Evolutionary conservation across 495 filamentous ascomycete genomes (phyloP).

Genomic region (Aspergillus ellipticus): DNA sequence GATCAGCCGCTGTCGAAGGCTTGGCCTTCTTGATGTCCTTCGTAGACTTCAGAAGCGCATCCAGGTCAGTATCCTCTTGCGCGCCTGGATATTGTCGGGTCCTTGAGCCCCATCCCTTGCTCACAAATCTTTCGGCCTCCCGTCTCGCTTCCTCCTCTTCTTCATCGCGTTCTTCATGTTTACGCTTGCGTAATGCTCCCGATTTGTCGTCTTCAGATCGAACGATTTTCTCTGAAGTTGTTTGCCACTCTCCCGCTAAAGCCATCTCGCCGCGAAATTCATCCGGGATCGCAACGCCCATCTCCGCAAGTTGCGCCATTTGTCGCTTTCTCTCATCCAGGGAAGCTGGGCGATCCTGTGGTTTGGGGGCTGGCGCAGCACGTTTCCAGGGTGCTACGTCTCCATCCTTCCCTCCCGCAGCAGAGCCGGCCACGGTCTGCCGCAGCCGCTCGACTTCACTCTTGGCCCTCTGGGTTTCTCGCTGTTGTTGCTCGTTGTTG

Average conservation of each 20-base stretch:
- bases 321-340: constrained; percentile 76
- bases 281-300: constrained; percentile 83
- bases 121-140: constrained; percentile 58
- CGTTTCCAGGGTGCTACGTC: constrained; percentile 25
- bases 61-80: constrained; percentile 58
- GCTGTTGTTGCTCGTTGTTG: constrained; percentile 69
- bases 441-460: constrained; percentile 84
- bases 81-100: constrained; percentile 60
- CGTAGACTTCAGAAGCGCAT: constrained; percentile 60
- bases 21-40: constrained; percentile 45
- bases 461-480: constrained; percentile 76
- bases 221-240: constrained; percentile 55
- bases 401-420: constrained; percentile 21
- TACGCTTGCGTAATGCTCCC: constrained; percentile 65
- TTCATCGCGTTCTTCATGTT: constrained; percentile 55
- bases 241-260: constrained; percentile 87
- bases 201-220: constrained; percentile 40
- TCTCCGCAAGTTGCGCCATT: constrained; percentile 76
- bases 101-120: constrained; percentile 71
- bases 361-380: constrained; percentile 20
- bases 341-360: constrained; percentile 38
- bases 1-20: constrained; percentile 12
- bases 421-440: constrained; percentile 57
- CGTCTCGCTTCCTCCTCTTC: constrained; percentile 60
- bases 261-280: constrained; percentile 77